These are phyloP conservation scores for Elaeis oleifera DNA, from an alignment of 202 grass and related monocot species.

Conservation along the genomic window DNA sequence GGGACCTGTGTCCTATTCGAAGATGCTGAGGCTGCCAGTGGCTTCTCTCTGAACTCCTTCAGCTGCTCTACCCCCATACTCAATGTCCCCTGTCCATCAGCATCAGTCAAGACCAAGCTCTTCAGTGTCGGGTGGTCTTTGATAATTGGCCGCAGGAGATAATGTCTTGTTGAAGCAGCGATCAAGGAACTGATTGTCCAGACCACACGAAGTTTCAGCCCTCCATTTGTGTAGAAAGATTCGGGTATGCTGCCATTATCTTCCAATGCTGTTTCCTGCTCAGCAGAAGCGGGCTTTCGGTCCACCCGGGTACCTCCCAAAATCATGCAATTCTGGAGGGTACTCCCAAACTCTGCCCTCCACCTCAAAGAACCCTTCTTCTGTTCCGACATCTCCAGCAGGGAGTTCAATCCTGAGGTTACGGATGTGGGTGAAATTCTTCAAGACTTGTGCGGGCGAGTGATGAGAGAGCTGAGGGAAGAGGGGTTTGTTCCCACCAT, in stretches of 20 bases:
- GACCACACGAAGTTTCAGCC: constrained; percentile 75
- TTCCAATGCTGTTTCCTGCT: constrained; percentile 16
- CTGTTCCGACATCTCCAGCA: constrained; percentile 55
- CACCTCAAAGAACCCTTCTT: constrained; percentile 73
- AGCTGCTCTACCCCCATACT: constrained; percentile 69
- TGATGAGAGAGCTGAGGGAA: constrained; percentile 67
- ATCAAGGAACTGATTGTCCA: constrained; percentile 95
- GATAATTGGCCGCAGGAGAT: constrained; percentile 74
- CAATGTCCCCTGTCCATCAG: constrained; percentile 76
- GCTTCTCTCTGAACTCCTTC: constrained; percentile 78
- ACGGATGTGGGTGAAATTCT: constrained; percentile 50
- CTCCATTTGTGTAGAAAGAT: constrained; percentile 85
- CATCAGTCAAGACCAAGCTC: constrained; percentile 67
- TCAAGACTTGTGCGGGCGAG: constrained; percentile 65
- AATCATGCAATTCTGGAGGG: constrained; percentile 77
- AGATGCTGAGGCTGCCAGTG: constrained; percentile 53
- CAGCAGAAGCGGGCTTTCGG: constrained; percentile 26
- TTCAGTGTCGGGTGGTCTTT: constrained; percentile 65
- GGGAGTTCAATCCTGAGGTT: constrained; percentile 69
- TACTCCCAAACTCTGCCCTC: constrained; percentile 80
- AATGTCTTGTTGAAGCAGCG: constrained; percentile 79
- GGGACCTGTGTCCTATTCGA: constrained; percentile 85
- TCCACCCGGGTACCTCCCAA: constrained; percentile 60
- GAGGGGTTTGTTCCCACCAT: constrained; percentile 29
- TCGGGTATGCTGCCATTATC: constrained; percentile 92